Evolutionary conservation across 176 grass and related monocot genomes (phyloP).

Genomic region (Zoysia pacifica): DNA sequence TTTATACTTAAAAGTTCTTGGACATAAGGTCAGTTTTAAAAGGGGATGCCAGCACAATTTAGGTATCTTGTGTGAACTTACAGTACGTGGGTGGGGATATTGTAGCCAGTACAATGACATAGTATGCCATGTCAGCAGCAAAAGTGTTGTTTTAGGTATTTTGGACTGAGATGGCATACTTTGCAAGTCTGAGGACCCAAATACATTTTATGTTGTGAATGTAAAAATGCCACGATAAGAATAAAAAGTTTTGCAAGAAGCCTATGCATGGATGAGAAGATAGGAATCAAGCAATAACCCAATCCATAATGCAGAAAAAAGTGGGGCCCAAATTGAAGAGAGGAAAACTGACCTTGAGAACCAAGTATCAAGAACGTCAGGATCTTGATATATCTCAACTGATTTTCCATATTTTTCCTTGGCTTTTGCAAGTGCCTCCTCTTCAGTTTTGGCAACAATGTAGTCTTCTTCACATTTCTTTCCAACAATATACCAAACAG

Average conservation of each 20-base stretch:
- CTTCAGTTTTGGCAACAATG: conserved; percentile 80
- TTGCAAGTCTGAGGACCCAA: neutral
- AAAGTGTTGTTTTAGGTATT: neutral
- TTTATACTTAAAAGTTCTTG: neutral
- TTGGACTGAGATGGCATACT: neutral
- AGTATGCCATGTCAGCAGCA: neutral
- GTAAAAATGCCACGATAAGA: neutral
- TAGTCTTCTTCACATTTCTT: conserved; percentile 91
- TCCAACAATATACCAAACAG: conserved; percentile 97
- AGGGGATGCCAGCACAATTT: neutral
- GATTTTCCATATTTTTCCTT: conserved; percentile 84
- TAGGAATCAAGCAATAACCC: neutral
- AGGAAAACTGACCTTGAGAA: conserved; percentile 85
- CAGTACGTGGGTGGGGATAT: neutral
- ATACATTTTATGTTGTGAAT: neutral
- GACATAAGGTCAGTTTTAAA: neutral
- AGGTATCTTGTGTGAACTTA: neutral
- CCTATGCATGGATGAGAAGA: conserved; percentile 14
- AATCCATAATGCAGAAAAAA: conserved; percentile 16
- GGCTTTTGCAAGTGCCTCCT: conserved; percentile 82
- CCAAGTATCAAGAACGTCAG: conserved; percentile 97
- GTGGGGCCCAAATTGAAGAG: conserved; percentile 14
- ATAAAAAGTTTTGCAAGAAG: neutral
- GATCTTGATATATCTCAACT: conserved; percentile 98
- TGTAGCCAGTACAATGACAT: neutral